Evolutionary conservation across 2,329 filamentous ascomycete species (phyloP).

Genomic region (Pseudogymnoascus sp.): DNA sequence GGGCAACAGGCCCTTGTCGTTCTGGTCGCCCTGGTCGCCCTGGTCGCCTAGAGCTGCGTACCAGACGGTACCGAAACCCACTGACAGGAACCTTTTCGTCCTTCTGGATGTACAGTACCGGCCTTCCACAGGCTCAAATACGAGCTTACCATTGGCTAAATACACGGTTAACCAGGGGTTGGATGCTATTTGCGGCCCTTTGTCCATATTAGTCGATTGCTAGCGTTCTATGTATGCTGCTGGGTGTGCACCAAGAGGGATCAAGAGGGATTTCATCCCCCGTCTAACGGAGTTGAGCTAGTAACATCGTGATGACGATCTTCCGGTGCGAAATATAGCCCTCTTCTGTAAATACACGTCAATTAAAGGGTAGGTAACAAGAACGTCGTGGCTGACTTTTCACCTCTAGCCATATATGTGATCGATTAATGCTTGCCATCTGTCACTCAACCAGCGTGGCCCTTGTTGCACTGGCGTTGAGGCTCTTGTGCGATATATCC

Average conservation of each 20-base stretch:
- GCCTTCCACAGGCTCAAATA: background rate
- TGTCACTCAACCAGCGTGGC: background rate
- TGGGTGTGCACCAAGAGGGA: background rate
- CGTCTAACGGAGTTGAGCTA: constrained; percentile 1
- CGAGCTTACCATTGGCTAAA: background rate
- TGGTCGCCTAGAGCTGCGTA: background rate
- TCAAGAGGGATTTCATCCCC: background rate
- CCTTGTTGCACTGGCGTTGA: background rate
- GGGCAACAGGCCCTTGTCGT: background rate
- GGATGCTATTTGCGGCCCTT: constrained; percentile 6
- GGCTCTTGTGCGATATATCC: background rate
- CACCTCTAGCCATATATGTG: background rate
- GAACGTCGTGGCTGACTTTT: constrained; percentile 3
- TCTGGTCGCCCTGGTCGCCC: background rate
- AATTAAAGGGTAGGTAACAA: background rate
- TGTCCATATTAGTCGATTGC: constrained; percentile 2
- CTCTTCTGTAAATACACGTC: constrained; percentile 3
- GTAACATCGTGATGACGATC: constrained; percentile 9
- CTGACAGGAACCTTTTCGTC: constrained; percentile 5
- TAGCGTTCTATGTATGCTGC: background rate
- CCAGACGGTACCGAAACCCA: background rate
- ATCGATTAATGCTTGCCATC: background rate
- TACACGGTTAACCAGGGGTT: background rate
- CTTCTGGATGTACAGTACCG: constrained; percentile 2
- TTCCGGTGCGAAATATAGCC: constrained; percentile 6